A percentile compares a stretch with the other conserved stretches of the same genome.
These are phyloP conservation scores for Colletotrichum gigasporum DNA, from an alignment of 2,329 filamentous ascomycete species.

Conservation along the genomic window DNA sequence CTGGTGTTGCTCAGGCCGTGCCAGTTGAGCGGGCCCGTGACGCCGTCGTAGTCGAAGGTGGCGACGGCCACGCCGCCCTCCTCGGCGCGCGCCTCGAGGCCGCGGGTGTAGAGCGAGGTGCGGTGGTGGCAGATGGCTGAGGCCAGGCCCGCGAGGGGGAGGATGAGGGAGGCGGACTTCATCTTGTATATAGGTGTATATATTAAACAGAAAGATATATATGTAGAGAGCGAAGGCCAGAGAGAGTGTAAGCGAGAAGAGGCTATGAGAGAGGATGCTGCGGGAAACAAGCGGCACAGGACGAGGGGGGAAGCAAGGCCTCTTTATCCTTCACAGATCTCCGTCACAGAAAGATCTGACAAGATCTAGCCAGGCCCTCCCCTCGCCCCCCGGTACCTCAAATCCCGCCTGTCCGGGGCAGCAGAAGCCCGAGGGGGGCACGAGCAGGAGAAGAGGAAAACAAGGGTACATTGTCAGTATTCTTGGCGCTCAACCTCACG, in stretches of 20 bases:
- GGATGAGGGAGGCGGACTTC: conserved; percentile 33
- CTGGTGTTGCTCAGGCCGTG: conserved; percentile 54
- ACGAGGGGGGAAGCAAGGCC: neutral
- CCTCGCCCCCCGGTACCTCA: neutral
- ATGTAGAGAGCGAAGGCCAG: too few species aligned
- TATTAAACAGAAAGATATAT: too few species aligned
- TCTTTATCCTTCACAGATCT: conserved; percentile 18
- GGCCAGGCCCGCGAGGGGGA: conserved; percentile 34
- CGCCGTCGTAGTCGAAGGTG: conserved; percentile 52
- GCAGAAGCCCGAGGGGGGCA: neutral
- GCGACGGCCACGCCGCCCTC: conserved; percentile 42
- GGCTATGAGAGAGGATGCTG: neutral
- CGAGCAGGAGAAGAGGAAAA: too few species aligned
- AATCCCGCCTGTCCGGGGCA: neutral
- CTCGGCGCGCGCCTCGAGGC: neutral
- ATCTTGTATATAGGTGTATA: conserved; percentile 29
- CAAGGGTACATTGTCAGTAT: neutral
- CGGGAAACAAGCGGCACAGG: neutral
- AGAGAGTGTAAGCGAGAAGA: neutral
- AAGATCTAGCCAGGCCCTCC: neutral
- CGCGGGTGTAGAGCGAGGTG: conserved; percentile 43
- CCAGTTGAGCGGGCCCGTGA: conserved; percentile 63
- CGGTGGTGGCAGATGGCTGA: conserved; percentile 43
- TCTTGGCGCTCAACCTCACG: conserved; percentile 7
- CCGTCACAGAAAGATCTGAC: neutral